Base-by-base conservation (phyloP, 2,329 filamentous ascomycete genomes). In the Talaromyces funiculosus region DNA sequence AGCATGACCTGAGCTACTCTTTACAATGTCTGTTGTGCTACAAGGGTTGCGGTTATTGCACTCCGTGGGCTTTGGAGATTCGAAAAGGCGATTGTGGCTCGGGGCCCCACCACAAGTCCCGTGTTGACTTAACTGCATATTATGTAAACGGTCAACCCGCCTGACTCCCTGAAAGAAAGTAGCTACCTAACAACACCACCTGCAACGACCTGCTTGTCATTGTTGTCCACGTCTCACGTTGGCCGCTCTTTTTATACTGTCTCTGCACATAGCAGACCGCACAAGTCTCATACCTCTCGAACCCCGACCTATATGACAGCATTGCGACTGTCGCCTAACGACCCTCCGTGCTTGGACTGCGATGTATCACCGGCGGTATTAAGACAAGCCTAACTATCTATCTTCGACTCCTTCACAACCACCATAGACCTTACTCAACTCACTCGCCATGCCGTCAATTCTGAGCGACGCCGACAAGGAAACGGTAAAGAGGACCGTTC, bases 401-500 rank as follows among this genome's bases (percentile, higher is more conserved):
- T 62, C 35, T 60, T 24, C 53, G 47, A 33, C 53, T 43, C 31
- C 57, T 40, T 54, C 49, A 58, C 53, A 56, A 29, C 18, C 33
- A 37, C 31, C 9, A n/a, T 43, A 53, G 45, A 62, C 47, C 67
- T 62, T 3, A 29, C 8, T 43, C 24, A 29, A n/a, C 6, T 53
- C 43, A 16, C 33, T 65, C 70, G 72, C 63, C 65, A 80, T 80
- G 79, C 83, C 84, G 61, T 85, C 84, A 18, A 85, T 96, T 66
- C 85, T 99, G 61, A 90, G 83, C 73, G 93, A 97, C 71, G 89
- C 92, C 71, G 94, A 99, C 80, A 97, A 96, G 83, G 90, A 95
- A 79, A 96, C 87, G 63, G 92, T 99, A 77, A 96, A 95, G 81
- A 88, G 94, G 73, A 89, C 88, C 68, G 90, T 99, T 59, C 93